A percentile compares a stretch with the other conserved stretches of the same genome.
phyloP scores from a whole-genome alignment of 495 filamentous ascomycete genomes.

The Trypethelium eluteriae region DNA sequence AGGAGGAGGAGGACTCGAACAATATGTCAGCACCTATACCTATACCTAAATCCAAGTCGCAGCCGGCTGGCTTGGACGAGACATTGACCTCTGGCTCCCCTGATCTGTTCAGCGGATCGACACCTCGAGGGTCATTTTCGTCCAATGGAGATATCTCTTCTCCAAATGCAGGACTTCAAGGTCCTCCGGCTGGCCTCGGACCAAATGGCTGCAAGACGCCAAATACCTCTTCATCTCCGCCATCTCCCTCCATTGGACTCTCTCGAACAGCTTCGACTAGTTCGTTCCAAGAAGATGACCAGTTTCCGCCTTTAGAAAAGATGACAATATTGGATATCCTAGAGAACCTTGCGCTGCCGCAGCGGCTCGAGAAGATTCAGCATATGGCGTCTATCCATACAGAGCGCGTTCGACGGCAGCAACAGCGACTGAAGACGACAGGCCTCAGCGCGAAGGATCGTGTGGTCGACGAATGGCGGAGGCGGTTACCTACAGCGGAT shows the following conservation, averaged over 20 bases:
- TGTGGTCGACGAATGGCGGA: slow-evolving; percentile 81
- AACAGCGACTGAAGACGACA: slow-evolving; percentile 59
- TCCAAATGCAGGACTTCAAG: slow-evolving; percentile 15
- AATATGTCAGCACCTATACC: slow-evolving; percentile 11
- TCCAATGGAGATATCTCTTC: slow-evolving; percentile 18
- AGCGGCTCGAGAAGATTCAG: slow-evolving; percentile 82
- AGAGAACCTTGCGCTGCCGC: slow-evolving; percentile 84
- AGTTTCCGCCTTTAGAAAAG: slow-evolving; percentile 80
- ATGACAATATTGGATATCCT: slow-evolving; percentile 87
- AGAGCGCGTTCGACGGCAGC: slow-evolving; percentile 74
- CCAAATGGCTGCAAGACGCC: slow-evolving; percentile 21
- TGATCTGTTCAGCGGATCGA: neutral
- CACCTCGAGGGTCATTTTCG: slow-evolving; percentile 1
- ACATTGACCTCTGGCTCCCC: neutral
- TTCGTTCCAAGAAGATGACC: slow-evolving; percentile 66
- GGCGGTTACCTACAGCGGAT: slow-evolving; percentile 68
- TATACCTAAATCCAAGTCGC: slow-evolving; percentile 26
- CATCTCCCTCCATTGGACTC: slow-evolving; percentile 42
- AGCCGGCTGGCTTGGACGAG: slow-evolving; percentile 21
- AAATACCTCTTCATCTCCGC: slow-evolving; percentile 37
- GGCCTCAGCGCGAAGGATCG: slow-evolving; percentile 55
- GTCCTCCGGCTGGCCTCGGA: slow-evolving; percentile 5
- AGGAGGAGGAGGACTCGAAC: slow-evolving; percentile 8
- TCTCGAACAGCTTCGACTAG: slow-evolving; percentile 63
- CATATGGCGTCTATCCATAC: slow-evolving; percentile 69